Evolutionary conservation across 2,329 filamentous ascomycete genomes (phyloP), one percentile per base, ranked within the genome.

Genomic region (Camptophora hylomeconis): DNA sequence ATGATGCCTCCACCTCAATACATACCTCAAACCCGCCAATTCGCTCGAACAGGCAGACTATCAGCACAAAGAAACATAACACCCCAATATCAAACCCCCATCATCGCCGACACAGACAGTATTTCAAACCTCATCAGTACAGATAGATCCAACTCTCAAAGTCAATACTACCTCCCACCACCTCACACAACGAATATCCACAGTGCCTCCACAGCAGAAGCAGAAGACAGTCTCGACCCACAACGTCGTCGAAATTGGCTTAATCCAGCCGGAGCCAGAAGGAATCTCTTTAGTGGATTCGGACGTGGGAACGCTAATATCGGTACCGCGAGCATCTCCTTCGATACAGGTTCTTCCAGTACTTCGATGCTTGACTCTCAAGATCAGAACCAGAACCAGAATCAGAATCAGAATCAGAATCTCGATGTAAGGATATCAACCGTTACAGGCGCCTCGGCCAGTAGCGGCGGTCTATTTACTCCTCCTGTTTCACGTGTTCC

Each of bases 191-290:
- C n/a, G n/a, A n/a, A n/a, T n/a, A n/a, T 11, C 33, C 28, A 3
- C 26, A 31, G 29, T 21, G 29, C 29, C 13, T 34, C 14, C 30
- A 33, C 15, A 34, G 32, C 18, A 26, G 33, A 6, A 40, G 31
- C 26, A 31, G 45, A 9, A 48, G 58, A 42, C 37, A 59, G 20
- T 63, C 21, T 13, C 5, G 5, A n/a, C 14, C 21, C 11, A 6
- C 24, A 26, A 31, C 23, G 8, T 11, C 16, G 27, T 19, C 3
- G 24, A 14, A 23, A 19, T 16, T 36, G 29, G 25, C 29, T 36
- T 3, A 20, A 36, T 14, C 29, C 33, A 23, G 28, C 33, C n/a
- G 21, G 33, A 21, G 29, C 33, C 2, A 11, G 33, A 7, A 24
- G 33, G 7, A 36, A 36, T 23, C 13, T 36, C 10, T 36, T 36